Evolutionary conservation across 139 green algal genomes (phyloP).

Genomic region (Edaphochlamys debaryana): DNA sequence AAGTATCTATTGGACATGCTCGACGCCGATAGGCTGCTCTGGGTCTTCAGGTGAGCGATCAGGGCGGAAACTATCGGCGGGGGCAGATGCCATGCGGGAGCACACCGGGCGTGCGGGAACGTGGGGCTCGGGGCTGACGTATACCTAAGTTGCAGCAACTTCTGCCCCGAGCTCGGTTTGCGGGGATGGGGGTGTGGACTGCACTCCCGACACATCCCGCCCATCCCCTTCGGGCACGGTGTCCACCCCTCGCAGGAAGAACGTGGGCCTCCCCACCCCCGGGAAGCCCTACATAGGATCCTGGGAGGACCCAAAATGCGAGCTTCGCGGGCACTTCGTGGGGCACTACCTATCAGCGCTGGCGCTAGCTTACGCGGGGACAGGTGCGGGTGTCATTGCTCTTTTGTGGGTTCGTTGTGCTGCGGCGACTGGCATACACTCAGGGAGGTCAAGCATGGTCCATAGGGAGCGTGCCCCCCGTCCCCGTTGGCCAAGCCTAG

Average conservation of each 20-base stretch:
- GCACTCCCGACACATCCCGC: too few species aligned
- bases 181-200: too few species aligned
- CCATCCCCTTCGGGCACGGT: too few species aligned
- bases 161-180: neutral
- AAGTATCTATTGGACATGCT: slow-evolving; percentile 64
- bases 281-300: neutral
- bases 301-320: slow-evolving; percentile 58
- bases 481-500: too few species aligned
- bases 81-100: neutral
- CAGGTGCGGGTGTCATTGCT: too few species aligned
- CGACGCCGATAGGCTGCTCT: slow-evolving; percentile 59
- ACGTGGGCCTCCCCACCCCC: neutral
- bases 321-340: slow-evolving; percentile 75
- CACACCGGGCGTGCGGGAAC: neutral
- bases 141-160: too few species aligned
- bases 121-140: too few species aligned
- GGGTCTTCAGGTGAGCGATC: slow-evolving; percentile 61
- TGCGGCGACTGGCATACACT: too few species aligned
- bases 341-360: slow-evolving; percentile 73
- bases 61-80: slow-evolving; percentile 59
- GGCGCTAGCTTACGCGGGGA: slow-evolving; percentile 50
- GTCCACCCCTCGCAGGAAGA: neutral
- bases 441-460: too few species aligned
- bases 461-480: too few species aligned
- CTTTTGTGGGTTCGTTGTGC: too few species aligned